A percentile compares a stretch with the other conserved stretches of the same genome.
Conservation (phyloP, 345 rosid genomes). For the Eucalyptus victrix region DNA sequence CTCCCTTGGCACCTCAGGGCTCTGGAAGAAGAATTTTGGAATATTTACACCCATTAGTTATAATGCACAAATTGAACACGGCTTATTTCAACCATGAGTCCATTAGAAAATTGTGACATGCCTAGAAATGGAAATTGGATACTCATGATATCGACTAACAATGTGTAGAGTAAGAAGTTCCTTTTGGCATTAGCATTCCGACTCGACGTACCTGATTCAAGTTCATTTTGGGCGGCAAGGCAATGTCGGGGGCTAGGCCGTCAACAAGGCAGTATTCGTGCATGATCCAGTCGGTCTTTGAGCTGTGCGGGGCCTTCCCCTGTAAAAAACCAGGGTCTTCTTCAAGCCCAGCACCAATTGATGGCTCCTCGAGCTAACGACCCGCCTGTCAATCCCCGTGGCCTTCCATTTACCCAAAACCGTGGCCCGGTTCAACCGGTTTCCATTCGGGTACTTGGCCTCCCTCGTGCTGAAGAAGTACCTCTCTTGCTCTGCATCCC, state of each 20-base stretch:
- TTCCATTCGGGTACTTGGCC: conserved; percentile 46
- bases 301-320: conserved; percentile 50
- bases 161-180: not conserved
- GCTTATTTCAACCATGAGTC: not conserved
- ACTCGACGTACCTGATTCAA: conserved; percentile 8
- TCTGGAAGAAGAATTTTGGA: not conserved
- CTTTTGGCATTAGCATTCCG: not conserved
- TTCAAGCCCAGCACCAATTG: conserved; percentile 50
- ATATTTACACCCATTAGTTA: not conserved
- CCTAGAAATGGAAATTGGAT: not conserved
- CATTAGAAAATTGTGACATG: not conserved
- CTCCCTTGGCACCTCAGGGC: not conserved
- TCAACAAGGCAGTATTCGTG: conserved; percentile 59
- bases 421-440: conserved; percentile 40
- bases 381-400: conserved; percentile 48
- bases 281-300: conserved; percentile 84
- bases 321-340: conserved; percentile 58
- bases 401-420: conserved; percentile 80
- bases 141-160: not conserved
- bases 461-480: conserved; percentile 70
- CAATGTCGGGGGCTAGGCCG: not conserved
- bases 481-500: conserved; percentile 46
- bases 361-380: conserved; percentile 15
- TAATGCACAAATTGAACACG: not conserved
- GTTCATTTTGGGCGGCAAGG: not conserved